A percentile compares a stretch with the other conserved stretches of the same genome.
These are phyloP conservation scores for Picea sitchensis DNA, from an alignment of 75 land plant species.

Conservation along the genomic window DNA sequence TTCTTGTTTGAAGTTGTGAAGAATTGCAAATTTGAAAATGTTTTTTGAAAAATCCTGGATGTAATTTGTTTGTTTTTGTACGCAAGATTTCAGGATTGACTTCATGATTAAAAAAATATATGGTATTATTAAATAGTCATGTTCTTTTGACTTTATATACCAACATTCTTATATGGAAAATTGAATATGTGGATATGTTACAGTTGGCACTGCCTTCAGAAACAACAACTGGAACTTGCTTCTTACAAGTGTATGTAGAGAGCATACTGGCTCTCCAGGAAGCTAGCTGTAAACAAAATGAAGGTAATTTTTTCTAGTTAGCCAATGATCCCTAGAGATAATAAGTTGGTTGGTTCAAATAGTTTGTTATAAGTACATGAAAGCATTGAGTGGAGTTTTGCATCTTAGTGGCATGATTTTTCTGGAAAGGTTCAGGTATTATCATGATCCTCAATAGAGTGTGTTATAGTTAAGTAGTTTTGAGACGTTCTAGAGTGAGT, in stretches of 20 bases:
- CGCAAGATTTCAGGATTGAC: neutral
- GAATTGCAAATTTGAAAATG: neutral
- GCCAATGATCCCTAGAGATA: no score
- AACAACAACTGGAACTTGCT: slow-evolving; percentile 73
- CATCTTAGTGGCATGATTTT: no score
- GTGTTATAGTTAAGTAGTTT: no score
- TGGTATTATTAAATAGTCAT: neutral
- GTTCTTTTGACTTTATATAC: neutral
- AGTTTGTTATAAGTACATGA: no score
- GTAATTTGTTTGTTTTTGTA: neutral
- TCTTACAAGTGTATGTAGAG: slow-evolving; percentile 77
- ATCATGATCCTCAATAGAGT: no score
- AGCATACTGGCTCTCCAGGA: slow-evolving; percentile 79
- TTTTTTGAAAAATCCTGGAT: neutral
- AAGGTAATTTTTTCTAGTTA: slow-evolving; percentile 23
- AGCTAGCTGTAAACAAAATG: slow-evolving; percentile 35
- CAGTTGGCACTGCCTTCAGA: slow-evolving; percentile 86
- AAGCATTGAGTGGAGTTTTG: no score
- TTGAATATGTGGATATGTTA: slow-evolving; percentile 7
- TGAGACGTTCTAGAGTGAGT: no score
- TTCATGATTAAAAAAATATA: neutral
- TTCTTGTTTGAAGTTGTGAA: neutral
- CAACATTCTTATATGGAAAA: neutral
- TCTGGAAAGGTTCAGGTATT: no score
- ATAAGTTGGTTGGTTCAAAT: no score